Base-by-base conservation (phyloP, 148 eudicot species). In the Euryodendron excelsum region DNA sequence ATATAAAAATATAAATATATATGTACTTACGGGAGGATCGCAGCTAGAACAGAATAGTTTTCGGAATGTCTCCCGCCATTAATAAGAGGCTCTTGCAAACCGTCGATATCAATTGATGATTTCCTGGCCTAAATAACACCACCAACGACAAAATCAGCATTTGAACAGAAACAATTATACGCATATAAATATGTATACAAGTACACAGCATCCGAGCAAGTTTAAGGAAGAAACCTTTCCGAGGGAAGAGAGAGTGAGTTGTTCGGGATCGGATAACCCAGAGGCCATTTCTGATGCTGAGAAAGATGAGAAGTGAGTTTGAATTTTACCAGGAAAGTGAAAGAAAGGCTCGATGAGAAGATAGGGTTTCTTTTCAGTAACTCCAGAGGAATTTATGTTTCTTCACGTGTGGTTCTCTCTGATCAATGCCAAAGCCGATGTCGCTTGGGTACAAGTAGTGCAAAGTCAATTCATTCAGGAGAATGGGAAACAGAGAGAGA, bases 11-110 rank as follows among this genome's bases (percentile, higher is more conserved):
- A 13, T 3, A 12, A 2, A 50, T 15, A 50, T 12, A 50, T 55
- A 55, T 4, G 74, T 15, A 83, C 91, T 84, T 52, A 93, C 96
- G 97, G 88, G 20, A 91, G 81, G 55, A 90, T 78, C 59, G 85
- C 89, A 4, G 93, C 81, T 17, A 78, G 72, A 47, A 88, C 77
- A 2, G 95, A 90, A 80, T 83, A 93, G 48, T 78, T 77, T 73
- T 91, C 93, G 3, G 60, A 62, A 56, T 77, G 78, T 60, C 34
- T 76, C 60, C 69, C 84, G 8, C 83, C 88, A n/a, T 69, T 79
- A 23, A 88, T 58, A 34, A 90, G 89, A 36, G 92, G 91, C 78
- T 85, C 86, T 15, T 84, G 77, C 45, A 37, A 78, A 17, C 39
- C 76, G 21, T 48, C 77, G 28, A 77, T 79, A 67, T 86, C 85